Percentiles rank a stretch among this genome's conserved stretches.
phyloP scores from a whole-genome alignment of 129 eudicot genomes.

The Artemisia annua region DNA sequence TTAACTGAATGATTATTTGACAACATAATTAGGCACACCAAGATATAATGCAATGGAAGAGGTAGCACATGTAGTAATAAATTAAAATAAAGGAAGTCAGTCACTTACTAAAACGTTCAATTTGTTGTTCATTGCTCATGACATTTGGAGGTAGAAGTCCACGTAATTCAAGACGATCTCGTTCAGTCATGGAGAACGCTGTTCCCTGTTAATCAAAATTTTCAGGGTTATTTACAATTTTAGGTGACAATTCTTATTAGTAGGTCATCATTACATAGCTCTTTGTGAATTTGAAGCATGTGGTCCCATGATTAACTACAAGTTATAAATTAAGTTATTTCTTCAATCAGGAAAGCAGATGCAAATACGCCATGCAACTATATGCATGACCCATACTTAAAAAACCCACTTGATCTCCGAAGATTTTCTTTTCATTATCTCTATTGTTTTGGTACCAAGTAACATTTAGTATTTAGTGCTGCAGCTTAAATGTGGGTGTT shows the following conservation, averaged over 20 bases:
- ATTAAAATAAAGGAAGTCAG: neutral
- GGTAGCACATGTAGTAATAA: neutral
- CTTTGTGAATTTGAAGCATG: slow-evolving; percentile 3
- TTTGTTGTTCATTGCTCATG: slow-evolving; percentile 87
- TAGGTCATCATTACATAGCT: slow-evolving; percentile 1
- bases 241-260: neutral
- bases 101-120: slow-evolving; percentile 85
- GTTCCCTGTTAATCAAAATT: slow-evolving; percentile 68
- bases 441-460: too few species aligned
- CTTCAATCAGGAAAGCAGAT: too few species aligned
- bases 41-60: neutral
- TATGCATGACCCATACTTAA: too few species aligned
- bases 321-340: neutral
- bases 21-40: slow-evolving; percentile 12
- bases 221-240: slow-evolving; percentile 14
- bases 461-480: too few species aligned
- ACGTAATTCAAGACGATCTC: slow-evolving; percentile 95
- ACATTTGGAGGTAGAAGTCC: slow-evolving; percentile 97
- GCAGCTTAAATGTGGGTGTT: too few species aligned
- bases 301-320: neutral
- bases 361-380: too few species aligned
- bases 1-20: slow-evolving; percentile 3
- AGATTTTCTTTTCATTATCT: too few species aligned
- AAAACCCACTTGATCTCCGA: too few species aligned
- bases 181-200: slow-evolving; percentile 89